Evolutionary conservation across 2,329 filamentous ascomycete species (phyloP).

Genomic region (Colletotrichum sublineola): DNA sequence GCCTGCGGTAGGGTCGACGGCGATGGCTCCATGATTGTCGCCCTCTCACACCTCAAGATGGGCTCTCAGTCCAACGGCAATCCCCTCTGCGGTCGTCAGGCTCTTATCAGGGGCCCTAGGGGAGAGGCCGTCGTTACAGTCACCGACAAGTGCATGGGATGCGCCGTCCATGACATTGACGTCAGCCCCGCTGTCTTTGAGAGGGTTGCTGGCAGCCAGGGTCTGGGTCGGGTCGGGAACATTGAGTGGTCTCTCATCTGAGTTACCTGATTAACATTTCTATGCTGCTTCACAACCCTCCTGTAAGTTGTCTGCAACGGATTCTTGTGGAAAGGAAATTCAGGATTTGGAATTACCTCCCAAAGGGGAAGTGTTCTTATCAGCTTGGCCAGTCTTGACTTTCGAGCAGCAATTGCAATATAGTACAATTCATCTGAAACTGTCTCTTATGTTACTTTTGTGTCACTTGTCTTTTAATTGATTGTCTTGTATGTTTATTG

Average conservation of each 20-base stretch:
- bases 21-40: constrained; percentile 26
- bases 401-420: not conserved
- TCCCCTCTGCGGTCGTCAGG: constrained; percentile 24
- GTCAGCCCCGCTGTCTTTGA: constrained; percentile 34
- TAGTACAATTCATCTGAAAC: not conserved
- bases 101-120: constrained; percentile 7
- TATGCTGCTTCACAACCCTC: not conserved
- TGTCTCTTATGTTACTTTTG: not conserved
- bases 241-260: constrained; percentile 23
- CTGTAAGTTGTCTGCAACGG: not conserved
- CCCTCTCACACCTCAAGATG: constrained; percentile 41
- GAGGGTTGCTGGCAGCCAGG: constrained; percentile 21
- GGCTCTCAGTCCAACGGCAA: constrained; percentile 37
- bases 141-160: constrained; percentile 40
- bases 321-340: too few species aligned
- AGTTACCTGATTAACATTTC: not conserved
- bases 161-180: constrained; percentile 21
- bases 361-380: not conserved
- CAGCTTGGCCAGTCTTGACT: not conserved
- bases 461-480: not conserved
- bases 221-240: constrained; percentile 12
- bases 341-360: too few species aligned
- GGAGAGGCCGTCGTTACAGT: constrained; percentile 27
- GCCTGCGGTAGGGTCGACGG: constrained; percentile 31
- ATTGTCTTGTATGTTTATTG: not conserved